These are phyloP conservation scores for Melampsora medusae DNA, from an alignment of 1,284 basidiomycete genomes.

Conservation along the genomic window DNA sequence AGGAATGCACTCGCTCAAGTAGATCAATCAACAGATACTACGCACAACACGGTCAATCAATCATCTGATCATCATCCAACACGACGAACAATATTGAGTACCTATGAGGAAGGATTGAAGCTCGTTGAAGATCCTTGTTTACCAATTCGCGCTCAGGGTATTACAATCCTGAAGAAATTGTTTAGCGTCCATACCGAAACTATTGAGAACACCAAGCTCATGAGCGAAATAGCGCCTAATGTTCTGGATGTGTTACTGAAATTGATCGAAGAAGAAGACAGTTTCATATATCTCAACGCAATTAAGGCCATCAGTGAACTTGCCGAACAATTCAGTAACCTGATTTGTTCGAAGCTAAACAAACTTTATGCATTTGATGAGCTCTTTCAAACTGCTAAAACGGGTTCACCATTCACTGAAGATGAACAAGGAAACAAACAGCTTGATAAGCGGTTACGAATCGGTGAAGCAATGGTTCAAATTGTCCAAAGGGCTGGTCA, in stretches of 20 bases:
- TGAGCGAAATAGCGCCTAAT: slow-evolving; percentile 70
- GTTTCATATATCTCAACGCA: slow-evolving; percentile 89
- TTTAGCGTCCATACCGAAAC: slow-evolving; percentile 60
- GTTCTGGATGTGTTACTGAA: slow-evolving; percentile 85
- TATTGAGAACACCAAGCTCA: slow-evolving; percentile 54
- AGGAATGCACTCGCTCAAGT: slow-evolving; percentile 18
- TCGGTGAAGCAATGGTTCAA: slow-evolving; percentile 82
- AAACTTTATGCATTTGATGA: slow-evolving; percentile 64
- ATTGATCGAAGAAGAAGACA: slow-evolving; percentile 84
- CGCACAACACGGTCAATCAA: neutral
- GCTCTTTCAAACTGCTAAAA: slow-evolving; percentile 52
- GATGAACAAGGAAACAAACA: slow-evolving; percentile 58
- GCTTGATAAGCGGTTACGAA: slow-evolving; percentile 72
- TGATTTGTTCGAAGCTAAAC: slow-evolving; percentile 65
- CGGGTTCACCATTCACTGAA: slow-evolving; percentile 30
- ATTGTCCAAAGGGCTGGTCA: slow-evolving; percentile 74
- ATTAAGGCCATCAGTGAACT: slow-evolving; percentile 82
- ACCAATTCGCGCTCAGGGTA: slow-evolving; percentile 91
- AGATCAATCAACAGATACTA: neutral
- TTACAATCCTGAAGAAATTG: slow-evolving; percentile 72
- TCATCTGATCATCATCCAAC: neutral
- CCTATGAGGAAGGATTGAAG: slow-evolving; percentile 80
- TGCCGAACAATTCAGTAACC: slow-evolving; percentile 70
- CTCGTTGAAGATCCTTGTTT: slow-evolving; percentile 86
- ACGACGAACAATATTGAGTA: neutral